phyloP scores from a whole-genome alignment of 1,139 yeast species.

The Yamadazyma sp. region DNA sequence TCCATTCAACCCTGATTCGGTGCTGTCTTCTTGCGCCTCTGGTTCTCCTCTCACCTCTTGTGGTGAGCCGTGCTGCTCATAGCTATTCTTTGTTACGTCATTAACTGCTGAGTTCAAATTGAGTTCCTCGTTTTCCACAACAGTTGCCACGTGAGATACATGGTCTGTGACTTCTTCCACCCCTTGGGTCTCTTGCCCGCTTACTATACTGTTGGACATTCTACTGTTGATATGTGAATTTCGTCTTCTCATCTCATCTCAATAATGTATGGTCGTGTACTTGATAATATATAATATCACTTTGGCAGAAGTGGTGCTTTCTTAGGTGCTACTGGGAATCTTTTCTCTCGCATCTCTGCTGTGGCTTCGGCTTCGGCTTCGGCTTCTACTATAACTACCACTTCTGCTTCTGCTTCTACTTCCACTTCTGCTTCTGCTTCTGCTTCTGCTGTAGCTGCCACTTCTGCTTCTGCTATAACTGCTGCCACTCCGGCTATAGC shows the following conservation, averaged over 20 bases:
- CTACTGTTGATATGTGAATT: background rate
- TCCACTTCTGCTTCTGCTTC: slow-evolving; percentile 12
- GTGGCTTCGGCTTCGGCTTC: slow-evolving; percentile 4
- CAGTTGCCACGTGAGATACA: too few relatives aligned
- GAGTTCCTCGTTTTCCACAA: too few relatives aligned
- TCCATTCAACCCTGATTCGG: too few relatives aligned
- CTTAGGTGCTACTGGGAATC: too few relatives aligned
- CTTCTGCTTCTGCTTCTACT: slow-evolving; percentile 17
- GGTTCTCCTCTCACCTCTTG: too few relatives aligned
- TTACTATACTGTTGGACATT: background rate
- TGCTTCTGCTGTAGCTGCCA: slow-evolving; percentile 13
- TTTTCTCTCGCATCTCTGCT: too few relatives aligned
- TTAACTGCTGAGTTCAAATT: too few relatives aligned
- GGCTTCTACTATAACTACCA: slow-evolving; percentile 13
- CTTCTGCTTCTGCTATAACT: slow-evolving; percentile 16
- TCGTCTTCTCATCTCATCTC: slow-evolving; percentile 6
- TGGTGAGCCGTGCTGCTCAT: too few relatives aligned
- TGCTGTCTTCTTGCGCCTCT: background rate
- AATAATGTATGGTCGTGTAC: background rate
- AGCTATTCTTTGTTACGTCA: too few relatives aligned
- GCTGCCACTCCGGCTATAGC: slow-evolving; percentile 13
- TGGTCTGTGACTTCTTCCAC: background rate
- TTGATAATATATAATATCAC: background rate
- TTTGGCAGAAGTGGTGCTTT: too few relatives aligned
- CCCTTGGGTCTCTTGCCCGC: background rate